These are phyloP conservation scores for Cryphonectria nitschkei DNA, from an alignment of 2,329 filamentous ascomycete species.

Conservation along the genomic window DNA sequence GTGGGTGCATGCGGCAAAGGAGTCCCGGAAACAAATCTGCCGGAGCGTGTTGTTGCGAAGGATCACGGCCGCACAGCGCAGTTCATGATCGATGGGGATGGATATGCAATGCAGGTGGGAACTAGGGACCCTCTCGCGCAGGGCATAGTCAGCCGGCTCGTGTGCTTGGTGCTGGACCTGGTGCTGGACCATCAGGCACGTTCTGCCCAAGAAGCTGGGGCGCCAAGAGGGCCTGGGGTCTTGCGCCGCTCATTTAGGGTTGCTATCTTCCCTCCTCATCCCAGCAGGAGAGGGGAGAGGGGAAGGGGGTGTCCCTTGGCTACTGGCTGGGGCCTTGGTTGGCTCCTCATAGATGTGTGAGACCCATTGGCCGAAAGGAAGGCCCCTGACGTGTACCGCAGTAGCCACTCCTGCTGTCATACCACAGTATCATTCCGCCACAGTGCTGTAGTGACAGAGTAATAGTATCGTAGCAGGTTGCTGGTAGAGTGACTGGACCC, in stretches of 20 bases:
- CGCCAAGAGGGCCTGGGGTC: background rate
- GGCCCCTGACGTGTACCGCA: background rate
- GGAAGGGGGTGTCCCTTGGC: too few species aligned
- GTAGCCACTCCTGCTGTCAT: background rate
- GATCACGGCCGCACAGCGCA: background rate
- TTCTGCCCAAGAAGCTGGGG: background rate
- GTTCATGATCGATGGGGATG: slow-evolving; percentile 3
- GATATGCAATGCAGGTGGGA: slow-evolving; percentile 7
- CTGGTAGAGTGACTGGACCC: background rate
- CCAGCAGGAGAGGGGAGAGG: background rate
- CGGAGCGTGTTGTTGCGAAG: slow-evolving; percentile 9
- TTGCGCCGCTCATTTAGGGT: slow-evolving; percentile 1
- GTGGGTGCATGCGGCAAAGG: slow-evolving; percentile 6
- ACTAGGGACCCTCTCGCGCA: background rate
- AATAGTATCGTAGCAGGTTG: background rate
- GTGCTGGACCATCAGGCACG: background rate
- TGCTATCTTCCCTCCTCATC: slow-evolving; percentile 16
- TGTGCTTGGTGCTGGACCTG: background rate
- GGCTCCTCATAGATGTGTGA: background rate
- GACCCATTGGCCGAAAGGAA: background rate
- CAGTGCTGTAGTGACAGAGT: background rate
- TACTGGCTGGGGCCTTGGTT: background rate
- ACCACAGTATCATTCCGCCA: background rate
- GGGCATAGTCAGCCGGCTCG: slow-evolving; percentile 6
- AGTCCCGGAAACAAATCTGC: background rate